Conservation (phyloP, 2,329 filamentous ascomycete genomes). For the Pseudogymnoascus sp. region DNA sequence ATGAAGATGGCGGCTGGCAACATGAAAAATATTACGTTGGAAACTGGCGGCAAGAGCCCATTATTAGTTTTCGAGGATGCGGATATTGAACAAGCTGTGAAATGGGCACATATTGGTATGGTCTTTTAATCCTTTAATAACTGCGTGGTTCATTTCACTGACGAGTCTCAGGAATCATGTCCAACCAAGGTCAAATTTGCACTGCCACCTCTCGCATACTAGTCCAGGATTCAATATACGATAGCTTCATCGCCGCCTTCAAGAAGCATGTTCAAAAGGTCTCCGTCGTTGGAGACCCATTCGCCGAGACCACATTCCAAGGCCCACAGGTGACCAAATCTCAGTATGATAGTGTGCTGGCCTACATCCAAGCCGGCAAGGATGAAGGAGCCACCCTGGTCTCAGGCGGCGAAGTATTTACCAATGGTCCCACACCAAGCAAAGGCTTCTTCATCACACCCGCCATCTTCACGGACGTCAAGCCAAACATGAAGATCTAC, state of each 20-base stretch:
- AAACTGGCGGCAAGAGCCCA: conserved; percentile 56
- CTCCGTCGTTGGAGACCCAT: conserved; percentile 64
- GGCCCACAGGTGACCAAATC: conserved; percentile 65
- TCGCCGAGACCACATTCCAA: conserved; percentile 60
- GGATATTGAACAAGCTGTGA: conserved; percentile 55
- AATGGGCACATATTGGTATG: conserved; percentile 49
- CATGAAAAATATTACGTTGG: conserved; percentile 58
- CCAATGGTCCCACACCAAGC: conserved; percentile 52
- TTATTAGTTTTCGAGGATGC: conserved; percentile 58
- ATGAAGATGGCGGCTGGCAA: conserved; percentile 59
- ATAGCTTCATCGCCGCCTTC: conserved; percentile 61
- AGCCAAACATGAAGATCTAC: conserved; percentile 66
- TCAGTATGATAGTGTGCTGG: conserved; percentile 67
- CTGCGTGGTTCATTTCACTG: not conserved
- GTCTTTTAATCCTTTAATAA: not conserved
- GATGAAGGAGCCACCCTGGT: conserved; percentile 57
- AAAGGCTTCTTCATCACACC: conserved; percentile 66
- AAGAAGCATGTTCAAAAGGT: conserved; percentile 51
- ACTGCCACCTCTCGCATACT: conserved; percentile 62
- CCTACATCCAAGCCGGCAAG: conserved; percentile 58
- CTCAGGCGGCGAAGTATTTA: conserved; percentile 43
- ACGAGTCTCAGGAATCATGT: conserved; percentile 29
- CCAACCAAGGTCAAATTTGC: conserved; percentile 38
- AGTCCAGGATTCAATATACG: conserved; percentile 64
- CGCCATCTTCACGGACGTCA: conserved; percentile 66